Evolutionary conservation across 768 basidiomycete species (phyloP).

Genomic region (Xerocomus spinulosus): DNA sequence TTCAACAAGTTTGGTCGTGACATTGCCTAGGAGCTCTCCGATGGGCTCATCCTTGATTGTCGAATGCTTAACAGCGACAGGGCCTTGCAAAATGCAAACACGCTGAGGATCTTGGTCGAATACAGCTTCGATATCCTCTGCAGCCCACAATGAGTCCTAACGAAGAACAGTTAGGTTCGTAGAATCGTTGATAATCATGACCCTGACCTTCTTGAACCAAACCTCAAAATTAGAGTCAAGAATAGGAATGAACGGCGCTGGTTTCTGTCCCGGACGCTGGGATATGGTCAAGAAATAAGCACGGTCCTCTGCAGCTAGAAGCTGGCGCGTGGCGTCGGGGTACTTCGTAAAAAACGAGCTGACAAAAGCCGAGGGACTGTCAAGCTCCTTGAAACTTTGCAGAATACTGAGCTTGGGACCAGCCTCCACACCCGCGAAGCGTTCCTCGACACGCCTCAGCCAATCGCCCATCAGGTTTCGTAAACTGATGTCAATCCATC

Average conservation of each 20-base stretch:
- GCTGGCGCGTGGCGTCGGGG: constrained; percentile 74
- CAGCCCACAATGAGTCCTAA: constrained; percentile 95
- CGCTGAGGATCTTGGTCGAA: constrained; percentile 99
- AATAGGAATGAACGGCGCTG: constrained; percentile 96
- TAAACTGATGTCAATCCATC: constrained; percentile 91
- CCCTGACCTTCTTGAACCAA: constrained; percentile 96
- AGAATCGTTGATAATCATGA: neutral
- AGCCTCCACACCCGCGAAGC: constrained; percentile 87
- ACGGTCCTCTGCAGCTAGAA: constrained; percentile 89
- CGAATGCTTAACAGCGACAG: constrained; percentile 88
- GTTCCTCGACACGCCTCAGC: constrained; percentile 92
- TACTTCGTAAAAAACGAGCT: constrained; percentile 82
- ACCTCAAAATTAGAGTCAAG: constrained; percentile 92
- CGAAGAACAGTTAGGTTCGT: constrained; percentile 8
- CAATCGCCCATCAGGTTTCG: constrained; percentile 96
- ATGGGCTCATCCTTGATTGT: constrained; percentile 90
- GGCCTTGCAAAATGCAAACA: constrained; percentile 96
- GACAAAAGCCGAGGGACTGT: constrained; percentile 77
- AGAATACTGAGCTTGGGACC: constrained; percentile 79
- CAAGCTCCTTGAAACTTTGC: constrained; percentile 76
- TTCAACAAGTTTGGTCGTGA: constrained; percentile 71
- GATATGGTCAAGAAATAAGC: constrained; percentile 95
- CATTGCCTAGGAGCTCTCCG: constrained; percentile 84
- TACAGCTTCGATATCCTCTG: constrained; percentile 97
- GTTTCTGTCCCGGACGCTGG: constrained; percentile 96